Base-by-base conservation (phyloP, 2,329 filamentous ascomycete species). In the Metarhizium humberi region DNA sequence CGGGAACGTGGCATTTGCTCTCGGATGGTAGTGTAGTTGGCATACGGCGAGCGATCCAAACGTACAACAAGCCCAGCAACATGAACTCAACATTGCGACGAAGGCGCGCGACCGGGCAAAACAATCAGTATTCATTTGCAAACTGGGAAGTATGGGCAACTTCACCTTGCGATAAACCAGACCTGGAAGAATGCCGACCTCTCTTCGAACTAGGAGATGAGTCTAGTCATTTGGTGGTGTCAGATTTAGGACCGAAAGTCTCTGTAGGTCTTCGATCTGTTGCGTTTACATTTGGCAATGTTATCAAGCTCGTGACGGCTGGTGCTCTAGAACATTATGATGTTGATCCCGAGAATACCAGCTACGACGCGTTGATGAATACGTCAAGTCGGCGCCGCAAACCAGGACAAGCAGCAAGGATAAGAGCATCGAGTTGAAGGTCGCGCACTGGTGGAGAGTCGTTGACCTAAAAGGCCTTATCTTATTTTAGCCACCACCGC, bases 281-380 rank as follows among this genome's bases (percentile, higher is more conserved):
- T 3, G 88, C 82, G 0, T 78, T 92, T 34, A 86, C 80, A 0
- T 82, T 91, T 57, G 88, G 87, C 13, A 88, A 90, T 60, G 76
- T 82, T 1, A 76, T 91, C 63, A 91, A 90, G 69, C 72, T 91
- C 52, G 78, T 91, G 55, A 82, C 80, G 2, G 73, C 86, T 6
- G 86, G 69, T 3, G 66, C 85, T 6, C 78, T 81, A 59, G 85
- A 87, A 64, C 74, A 80, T 36, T 87, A 86, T 61, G 81, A 85
- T 47, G 71, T 63, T 16, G 67, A 67, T 30, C 63, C 62, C 25
- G 70, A 63, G 50, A 61, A 64, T 3, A 62, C 54, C 13, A 60
- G 64, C 40, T 61, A 66, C 3, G 68, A 71, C 43, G 60, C 64
- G 11, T 60, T 62, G 63, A 65, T 67, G 57, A 73, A 68, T 25